Base-by-base conservation (phyloP, 2,329 filamentous ascomycete genomes). In the Cytospora leucostoma region DNA sequence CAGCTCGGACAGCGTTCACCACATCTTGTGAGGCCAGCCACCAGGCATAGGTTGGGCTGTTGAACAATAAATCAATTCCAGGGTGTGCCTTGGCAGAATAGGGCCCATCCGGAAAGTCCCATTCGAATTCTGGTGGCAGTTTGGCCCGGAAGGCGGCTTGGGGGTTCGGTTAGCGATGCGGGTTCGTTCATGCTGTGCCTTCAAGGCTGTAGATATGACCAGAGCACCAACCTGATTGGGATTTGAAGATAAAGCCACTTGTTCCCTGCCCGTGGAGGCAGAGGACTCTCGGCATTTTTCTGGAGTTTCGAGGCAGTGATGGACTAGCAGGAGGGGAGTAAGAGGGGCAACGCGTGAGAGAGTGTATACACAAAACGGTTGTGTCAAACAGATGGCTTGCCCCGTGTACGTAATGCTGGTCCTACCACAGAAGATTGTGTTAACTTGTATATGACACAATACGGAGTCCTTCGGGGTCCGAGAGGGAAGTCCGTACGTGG, bases 231-330 rank as follows among this genome's bases (percentile, higher is more conserved):
- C 75, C 71, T 21, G 75, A 75, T 61, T 77, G 75, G 12, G 74
- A 72, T 61, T 69, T 70, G 63, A 77, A 74, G 56, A 77, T 76
- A 21, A 68, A 64, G 66, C 66, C 75, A 65, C 74, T 76, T 32
- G 75, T 76, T 65, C 75, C 75, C 47, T 71, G 71, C 44, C 75
- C 75, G 66, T 77, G 75, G 7, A 77, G 73, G 64, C 72, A 73
- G 51, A 77, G 75, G 37, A 76, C 64, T 54, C 67, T 71, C 50
- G 35, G 61, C 19, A 32, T 47, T 27, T 27, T 13, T 50, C 19
- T 32, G 32, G 33, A 50, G 15, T 5, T 49, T 33, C 19, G 13
- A 47, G 21, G n/a, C 44, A 47, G 59, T 40, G 32, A 37, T 55
- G n/a, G 51, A 33, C 37, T 21, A n/a, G 15, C 40, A 40, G 34